Base-by-base conservation (phyloP, 2,329 filamentous ascomycete species). In the Ophiostoma perfectum region DNA sequence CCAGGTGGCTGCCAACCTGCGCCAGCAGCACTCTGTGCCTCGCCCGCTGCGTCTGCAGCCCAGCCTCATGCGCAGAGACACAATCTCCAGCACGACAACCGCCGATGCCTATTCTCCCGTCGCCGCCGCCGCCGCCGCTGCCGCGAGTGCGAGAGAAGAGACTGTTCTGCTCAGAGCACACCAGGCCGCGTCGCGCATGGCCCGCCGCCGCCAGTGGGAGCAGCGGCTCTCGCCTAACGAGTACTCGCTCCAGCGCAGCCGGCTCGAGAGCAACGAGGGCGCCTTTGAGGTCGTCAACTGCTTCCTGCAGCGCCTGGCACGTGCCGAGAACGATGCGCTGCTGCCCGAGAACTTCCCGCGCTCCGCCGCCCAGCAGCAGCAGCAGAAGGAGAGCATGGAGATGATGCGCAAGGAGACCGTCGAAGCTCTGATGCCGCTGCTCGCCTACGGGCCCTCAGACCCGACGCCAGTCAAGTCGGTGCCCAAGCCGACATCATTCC, bases 251-350 rank as follows among this genome's bases (percentile, higher is more conserved):
- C 55, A 65, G 44, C 66, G 45, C n/a, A 27, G n/a, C 27, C 42
- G 41, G 8, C 67, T 69, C 42, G 64, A 69, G 36, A 67, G 66
- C 67, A 65, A 67, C 42, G 71, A 70, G 67, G 70, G 71, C 49
- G 55, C 58, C 8, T 67, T 70, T 44, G 68, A 70, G 60, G 69
- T 72, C 45, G 52, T 67, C 42, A 42, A 12, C n/a, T 66, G 52
- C 41, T 72, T 71, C 55, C 27, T 71, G 42, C 60, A 45, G 36
- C 66, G 66, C 8, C 70, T 72, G 38, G 71, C 69, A 5, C 66
- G 47, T 3, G 70, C 70, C 66, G 71, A 72, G 45, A 72, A 72
- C 69, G 70, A 66, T 1, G 27, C 69, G 55, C 69, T 72, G 12
- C 64, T 68, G 47, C 44, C 60, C 2, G 63, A 38, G 1, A 47